Percentiles rank a stretch among this genome's conserved stretches.
Evolutionary conservation across 129 eudicot genomes (phyloP).

Genomic region (Helichrysum umbraculigerum): DNA sequence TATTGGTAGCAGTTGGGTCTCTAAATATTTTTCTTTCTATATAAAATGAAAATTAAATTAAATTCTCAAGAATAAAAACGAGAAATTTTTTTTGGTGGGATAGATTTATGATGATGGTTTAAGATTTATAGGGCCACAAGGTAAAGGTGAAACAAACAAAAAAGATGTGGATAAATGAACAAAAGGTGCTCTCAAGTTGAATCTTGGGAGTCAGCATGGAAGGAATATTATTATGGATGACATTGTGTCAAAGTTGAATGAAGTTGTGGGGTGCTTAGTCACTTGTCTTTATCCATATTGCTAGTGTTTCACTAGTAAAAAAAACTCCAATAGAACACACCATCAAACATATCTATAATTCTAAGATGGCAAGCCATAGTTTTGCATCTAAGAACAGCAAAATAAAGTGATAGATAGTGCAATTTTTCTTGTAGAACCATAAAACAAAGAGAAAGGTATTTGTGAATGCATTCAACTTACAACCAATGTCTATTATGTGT

Average conservation of each 20-base stretch:
- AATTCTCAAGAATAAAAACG: background rate
- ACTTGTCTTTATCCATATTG: slow-evolving; percentile 4
- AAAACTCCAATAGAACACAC: background rate
- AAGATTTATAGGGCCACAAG: slow-evolving; percentile 1
- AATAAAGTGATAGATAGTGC: background rate
- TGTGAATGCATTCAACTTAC: no score
- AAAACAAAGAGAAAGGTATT: no score
- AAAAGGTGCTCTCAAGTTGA: background rate
- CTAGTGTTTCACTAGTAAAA: background rate
- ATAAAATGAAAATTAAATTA: no score
- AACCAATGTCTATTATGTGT: no score
- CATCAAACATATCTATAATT: background rate
- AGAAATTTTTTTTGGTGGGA: background rate
- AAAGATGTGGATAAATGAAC: background rate
- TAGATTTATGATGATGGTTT: background rate
- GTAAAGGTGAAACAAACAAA: slow-evolving; percentile 4
- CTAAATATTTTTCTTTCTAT: no score
- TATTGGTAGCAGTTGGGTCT: no score
- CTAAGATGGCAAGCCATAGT: background rate
- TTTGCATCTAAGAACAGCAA: background rate
- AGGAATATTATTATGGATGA: background rate
- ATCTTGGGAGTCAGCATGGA: background rate
- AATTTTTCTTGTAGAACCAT: background rate
- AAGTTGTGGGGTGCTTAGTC: background rate
- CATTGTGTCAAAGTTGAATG: background rate